These are phyloP conservation scores for Orbilia brochopaga DNA, from an alignment of 2,329 filamentous ascomycete species.

Conservation along the genomic window DNA sequence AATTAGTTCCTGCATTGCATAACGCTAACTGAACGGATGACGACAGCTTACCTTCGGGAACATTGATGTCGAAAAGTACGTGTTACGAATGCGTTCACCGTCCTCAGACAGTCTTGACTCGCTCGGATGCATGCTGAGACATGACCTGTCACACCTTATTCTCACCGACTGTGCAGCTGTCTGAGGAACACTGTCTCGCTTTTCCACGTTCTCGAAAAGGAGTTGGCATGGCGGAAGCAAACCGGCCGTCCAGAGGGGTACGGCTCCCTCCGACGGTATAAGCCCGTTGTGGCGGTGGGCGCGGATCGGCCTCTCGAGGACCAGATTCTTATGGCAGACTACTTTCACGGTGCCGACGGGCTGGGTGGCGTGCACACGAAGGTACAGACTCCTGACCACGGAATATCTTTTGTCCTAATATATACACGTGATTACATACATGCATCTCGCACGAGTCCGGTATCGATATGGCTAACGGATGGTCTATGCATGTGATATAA, in stretches of 20 bases:
- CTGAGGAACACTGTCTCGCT: slow-evolving; percentile 86
- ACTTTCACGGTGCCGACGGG: slow-evolving; percentile 83
- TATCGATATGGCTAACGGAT: too few species aligned
- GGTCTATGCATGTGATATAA: too few species aligned
- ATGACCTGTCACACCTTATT: background rate
- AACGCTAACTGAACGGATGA: background rate
- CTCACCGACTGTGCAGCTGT: slow-evolving; percentile 65
- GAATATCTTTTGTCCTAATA: too few species aligned
- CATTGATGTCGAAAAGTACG: slow-evolving; percentile 79
- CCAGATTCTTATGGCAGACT: slow-evolving; percentile 77
- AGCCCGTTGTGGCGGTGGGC: slow-evolving; percentile 84
- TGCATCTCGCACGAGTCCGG: too few species aligned
- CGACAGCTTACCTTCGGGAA: slow-evolving; percentile 80
- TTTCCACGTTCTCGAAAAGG: slow-evolving; percentile 90
- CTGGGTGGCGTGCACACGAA: slow-evolving; percentile 73
- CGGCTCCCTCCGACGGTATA: slow-evolving; percentile 71
- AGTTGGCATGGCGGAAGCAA: slow-evolving; percentile 79
- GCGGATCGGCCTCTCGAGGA: slow-evolving; percentile 85
- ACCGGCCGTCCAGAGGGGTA: slow-evolving; percentile 74
- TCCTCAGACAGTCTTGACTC: background rate
- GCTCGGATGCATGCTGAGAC: background rate
- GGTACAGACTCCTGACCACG: slow-evolving; percentile 57
- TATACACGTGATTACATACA: too few species aligned
- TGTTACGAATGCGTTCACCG: background rate
- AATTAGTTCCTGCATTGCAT: background rate